Base-by-base conservation (phyloP, 2,329 filamentous ascomycete species). In the Talaromyces verruculosus region DNA sequence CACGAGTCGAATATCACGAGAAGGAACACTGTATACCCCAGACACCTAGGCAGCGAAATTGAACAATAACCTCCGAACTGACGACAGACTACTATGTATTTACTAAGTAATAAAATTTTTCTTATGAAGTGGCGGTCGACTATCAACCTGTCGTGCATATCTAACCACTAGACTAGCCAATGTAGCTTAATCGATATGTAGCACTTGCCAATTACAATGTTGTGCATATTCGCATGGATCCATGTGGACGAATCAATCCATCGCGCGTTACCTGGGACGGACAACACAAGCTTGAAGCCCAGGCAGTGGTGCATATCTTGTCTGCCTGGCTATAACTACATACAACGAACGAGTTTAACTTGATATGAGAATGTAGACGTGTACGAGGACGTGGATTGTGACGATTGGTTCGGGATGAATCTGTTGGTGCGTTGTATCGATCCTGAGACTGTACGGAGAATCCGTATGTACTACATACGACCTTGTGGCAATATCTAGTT, bases 341-440 rank as follows among this genome's bases (percentile, higher is more conserved):
- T 53, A n/a, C 22, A 33, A 51, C 47, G 25, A 25, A 25, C 11
- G 13, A 7, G 8, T 43, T 7, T 43, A 10, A n/a, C 17, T 43
- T 8, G 17, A 19, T n/a, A 19, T 8, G 17, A n/a, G 6, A 43
- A 1, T 43, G 41, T n/a, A 39, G 25, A 62, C 60, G 47, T 62
- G 28, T 39, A 41, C 22, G 19, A 39, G 47, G 58, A 63, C 64
- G 64, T 65, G 64, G 64, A 65, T 60, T 22, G 22, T n/a, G 13
- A 19, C 59, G 30, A 65, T 65, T 65, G 64, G 64, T n/a, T 35
- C 33, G 33, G 37, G 47, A 22, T 61, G 41, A 17, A 22, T 60
- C 25, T 37, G 41, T 47, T 53, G 22, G 53, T 55, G 43, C n/a
- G 33, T 49, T 37, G 51, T 55, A 19, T 55, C 51, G n/a, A 53